Conservation (phyloP, 129 eudicot genomes). For the Lactuca saligna region DNA sequence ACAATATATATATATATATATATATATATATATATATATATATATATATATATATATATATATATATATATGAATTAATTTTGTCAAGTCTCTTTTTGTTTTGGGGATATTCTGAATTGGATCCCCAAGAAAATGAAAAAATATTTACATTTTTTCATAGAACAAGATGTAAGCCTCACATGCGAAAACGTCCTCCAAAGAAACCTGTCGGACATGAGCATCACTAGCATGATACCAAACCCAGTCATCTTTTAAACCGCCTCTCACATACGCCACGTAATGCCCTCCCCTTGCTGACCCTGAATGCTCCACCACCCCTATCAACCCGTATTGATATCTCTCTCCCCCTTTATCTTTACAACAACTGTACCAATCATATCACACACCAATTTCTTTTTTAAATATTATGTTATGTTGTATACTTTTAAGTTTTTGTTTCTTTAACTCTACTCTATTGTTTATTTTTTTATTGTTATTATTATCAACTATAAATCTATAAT, state of each 20-base stretch:
- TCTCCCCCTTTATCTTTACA: conserved; percentile 30
- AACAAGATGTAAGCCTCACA: conserved; percentile 80
- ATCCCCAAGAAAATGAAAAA: conserved; percentile 16
- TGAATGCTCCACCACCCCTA: conserved; percentile 81
- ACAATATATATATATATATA: too few species aligned
- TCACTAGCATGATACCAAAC: conserved; percentile 84
- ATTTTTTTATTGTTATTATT: too few species aligned
- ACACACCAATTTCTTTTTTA: too few species aligned
- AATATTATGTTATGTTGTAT: too few species aligned
- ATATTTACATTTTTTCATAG: conserved; percentile 49
- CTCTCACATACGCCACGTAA: conserved; percentile 80
- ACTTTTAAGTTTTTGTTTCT: too few species aligned
- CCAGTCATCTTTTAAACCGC: conserved; percentile 37
- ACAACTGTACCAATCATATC: background rate
- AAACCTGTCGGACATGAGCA: conserved; percentile 57
- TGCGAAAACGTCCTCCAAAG: conserved; percentile 60
- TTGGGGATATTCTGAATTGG: conserved; percentile 25
- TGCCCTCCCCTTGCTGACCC: conserved; percentile 86
- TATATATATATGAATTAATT: conserved; percentile 5
- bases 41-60: background rate
- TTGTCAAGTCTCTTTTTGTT: conserved; percentile 19
- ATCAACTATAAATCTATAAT: too few species aligned
- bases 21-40: too few species aligned
- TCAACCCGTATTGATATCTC: conserved; percentile 39
- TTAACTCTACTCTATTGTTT: too few species aligned